Conservation (phyloP, 1,139 yeast species). For the Yamadazyma atmosphaerica region DNA sequence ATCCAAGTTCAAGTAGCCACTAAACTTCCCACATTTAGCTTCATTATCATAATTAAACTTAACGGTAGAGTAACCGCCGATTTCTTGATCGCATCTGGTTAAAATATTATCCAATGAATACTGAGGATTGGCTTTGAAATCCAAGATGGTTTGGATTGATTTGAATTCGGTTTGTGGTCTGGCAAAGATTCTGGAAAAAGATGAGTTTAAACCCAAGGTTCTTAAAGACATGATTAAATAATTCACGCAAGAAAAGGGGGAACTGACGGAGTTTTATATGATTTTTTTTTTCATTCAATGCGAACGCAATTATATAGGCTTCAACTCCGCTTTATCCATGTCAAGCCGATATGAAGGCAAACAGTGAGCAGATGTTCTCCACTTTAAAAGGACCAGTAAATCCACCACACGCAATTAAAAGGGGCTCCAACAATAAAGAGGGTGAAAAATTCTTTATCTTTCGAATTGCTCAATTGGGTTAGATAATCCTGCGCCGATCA, state of each 20-base stretch:
- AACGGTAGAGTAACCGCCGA: constrained; percentile 78
- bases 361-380: too few relatives aligned
- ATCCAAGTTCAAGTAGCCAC: constrained; percentile 72
- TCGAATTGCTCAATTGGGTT: constrained; percentile 6
- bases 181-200: constrained; percentile 38
- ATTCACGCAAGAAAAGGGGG: background rate
- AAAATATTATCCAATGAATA: constrained; percentile 47
- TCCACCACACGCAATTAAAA: too few relatives aligned
- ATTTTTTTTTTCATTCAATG: background rate
- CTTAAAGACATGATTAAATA: constrained; percentile 37
- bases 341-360: too few relatives aligned
- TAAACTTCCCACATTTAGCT: constrained; percentile 55
- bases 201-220: constrained; percentile 42
- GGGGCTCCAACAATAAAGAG: background rate
- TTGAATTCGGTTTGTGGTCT: constrained; percentile 30
- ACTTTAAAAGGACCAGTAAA: background rate
- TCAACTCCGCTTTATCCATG: background rate
- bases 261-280: background rate
- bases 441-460: constrained; percentile 6
- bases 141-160: constrained; percentile 47
- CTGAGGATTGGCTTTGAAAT: constrained; percentile 51
- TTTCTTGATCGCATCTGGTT: constrained; percentile 68
- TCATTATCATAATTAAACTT: constrained; percentile 44
- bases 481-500: background rate
- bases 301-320: too few relatives aligned